These are phyloP conservation scores for Penicillium sp. DNA, from an alignment of 2,329 filamentous ascomycete genomes.

Conservation along the genomic window DNA sequence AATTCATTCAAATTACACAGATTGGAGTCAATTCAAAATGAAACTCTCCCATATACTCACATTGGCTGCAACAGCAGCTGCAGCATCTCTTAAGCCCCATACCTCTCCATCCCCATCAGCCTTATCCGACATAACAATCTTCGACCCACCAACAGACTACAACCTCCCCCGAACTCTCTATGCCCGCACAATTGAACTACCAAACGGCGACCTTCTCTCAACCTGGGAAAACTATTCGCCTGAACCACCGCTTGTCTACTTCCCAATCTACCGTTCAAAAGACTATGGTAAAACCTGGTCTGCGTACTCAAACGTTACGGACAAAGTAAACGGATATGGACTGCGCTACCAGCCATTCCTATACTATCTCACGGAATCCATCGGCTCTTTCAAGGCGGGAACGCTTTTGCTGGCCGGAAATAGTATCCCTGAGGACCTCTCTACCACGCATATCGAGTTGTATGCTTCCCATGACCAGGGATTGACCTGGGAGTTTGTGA, in stretches of 20 bases:
- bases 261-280: slow-evolving; percentile 53
- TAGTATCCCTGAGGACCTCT: slow-evolving; percentile 56
- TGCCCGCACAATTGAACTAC: slow-evolving; percentile 49
- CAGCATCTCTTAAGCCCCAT: slow-evolving; percentile 7
- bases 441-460: slow-evolving; percentile 66
- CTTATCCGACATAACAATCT: slow-evolving; percentile 38
- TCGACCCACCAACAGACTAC: slow-evolving; percentile 47
- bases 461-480: slow-evolving; percentile 66
- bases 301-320: slow-evolving; percentile 63
- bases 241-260: slow-evolving; percentile 57
- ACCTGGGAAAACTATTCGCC: slow-evolving; percentile 59
- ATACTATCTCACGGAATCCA: slow-evolving; percentile 60
- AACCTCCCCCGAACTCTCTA: slow-evolving; percentile 53
- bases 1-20: background rate
- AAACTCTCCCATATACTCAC: slow-evolving; percentile 6
- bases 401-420: slow-evolving; percentile 65
- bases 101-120: slow-evolving; percentile 27
- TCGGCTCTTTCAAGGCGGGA: slow-evolving; percentile 61
- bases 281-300: slow-evolving; percentile 63
- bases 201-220: slow-evolving; percentile 45
- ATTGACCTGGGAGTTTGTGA: slow-evolving; percentile 66
- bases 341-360: slow-evolving; percentile 70
- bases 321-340: slow-evolving; percentile 65
- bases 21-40: slow-evolving; percentile 3
- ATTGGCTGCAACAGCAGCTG: slow-evolving; percentile 10